These are phyloP conservation scores for Ustilago bromivora DNA, from an alignment of 1,284 basidiomycete genomes.

Conservation along the genomic window DNA sequence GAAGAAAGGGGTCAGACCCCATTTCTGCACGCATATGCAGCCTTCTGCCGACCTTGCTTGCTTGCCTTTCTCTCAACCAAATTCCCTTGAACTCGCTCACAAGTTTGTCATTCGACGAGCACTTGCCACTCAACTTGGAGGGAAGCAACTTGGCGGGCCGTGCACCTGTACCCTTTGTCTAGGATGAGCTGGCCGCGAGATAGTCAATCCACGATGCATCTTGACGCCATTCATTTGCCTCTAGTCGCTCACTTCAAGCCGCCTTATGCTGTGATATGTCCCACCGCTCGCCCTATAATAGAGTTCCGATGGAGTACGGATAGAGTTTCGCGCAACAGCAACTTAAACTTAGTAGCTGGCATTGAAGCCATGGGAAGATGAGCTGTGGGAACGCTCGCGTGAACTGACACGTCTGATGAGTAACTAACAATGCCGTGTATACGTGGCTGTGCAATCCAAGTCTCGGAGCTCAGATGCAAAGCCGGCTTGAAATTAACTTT, in stretches of 20 bases:
- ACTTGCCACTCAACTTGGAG: neutral
- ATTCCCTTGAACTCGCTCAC: neutral
- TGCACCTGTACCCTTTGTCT: neutral
- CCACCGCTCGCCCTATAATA: no score
- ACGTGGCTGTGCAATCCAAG: conserved; percentile 12
- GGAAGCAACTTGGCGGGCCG: neutral
- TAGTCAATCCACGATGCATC: neutral
- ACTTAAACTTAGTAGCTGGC: neutral
- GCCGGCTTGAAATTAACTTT: neutral
- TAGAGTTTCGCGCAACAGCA: neutral
- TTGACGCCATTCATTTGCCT: conserved; percentile 1
- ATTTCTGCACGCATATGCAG: conserved; percentile 16
- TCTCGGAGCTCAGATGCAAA: conserved; percentile 2
- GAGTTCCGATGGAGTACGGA: no score
- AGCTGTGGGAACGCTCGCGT: conserved; percentile 4
- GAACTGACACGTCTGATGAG: neutral
- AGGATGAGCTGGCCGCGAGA: neutral
- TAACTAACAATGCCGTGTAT: neutral
- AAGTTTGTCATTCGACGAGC: neutral
- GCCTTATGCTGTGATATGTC: no score
- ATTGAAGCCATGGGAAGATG: neutral
- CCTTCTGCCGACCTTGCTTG: conserved; percentile 7
- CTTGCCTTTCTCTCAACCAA: neutral
- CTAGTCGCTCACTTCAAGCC: neutral
- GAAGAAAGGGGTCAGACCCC: conserved; percentile 15